These are phyloP conservation scores for Reticulascus tulasneorum DNA, from an alignment of 2,329 filamentous ascomycete species.

Conservation along the genomic window DNA sequence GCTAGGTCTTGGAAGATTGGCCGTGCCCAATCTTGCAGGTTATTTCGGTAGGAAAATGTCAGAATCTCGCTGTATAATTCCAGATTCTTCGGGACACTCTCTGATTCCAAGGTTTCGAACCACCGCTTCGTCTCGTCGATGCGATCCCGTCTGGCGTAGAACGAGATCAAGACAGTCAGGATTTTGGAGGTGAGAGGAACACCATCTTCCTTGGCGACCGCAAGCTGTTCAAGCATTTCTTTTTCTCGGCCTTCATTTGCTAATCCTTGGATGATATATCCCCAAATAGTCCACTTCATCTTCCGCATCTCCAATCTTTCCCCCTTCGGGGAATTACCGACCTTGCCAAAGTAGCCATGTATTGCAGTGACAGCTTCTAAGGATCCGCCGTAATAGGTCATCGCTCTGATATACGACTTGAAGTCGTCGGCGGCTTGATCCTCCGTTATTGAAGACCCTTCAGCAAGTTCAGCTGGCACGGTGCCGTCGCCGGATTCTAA, in stretches of 20 bases:
- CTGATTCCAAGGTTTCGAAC: conserved; percentile 61
- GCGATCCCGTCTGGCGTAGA: conserved; percentile 57
- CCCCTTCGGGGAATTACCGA: neutral
- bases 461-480: too few species aligned
- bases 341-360: conserved; percentile 16
- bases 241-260: conserved; percentile 54
- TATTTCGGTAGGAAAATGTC: conserved; percentile 56
- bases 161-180: conserved; percentile 54
- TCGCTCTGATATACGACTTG: conserved; percentile 40
- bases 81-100: too few species aligned
- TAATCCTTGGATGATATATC: conserved; percentile 56
- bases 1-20: conserved; percentile 52
- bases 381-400: conserved; percentile 52
- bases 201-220: conserved; percentile 45
- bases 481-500: conserved; percentile 8
- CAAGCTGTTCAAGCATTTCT: conserved; percentile 53
- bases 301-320: conserved; percentile 12
- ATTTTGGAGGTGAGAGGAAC: conserved; percentile 40
- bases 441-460: too few species aligned
- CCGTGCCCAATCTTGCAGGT: conserved; percentile 59
- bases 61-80: conserved; percentile 56
- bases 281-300: conserved; percentile 44
- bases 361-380: conserved; percentile 41
- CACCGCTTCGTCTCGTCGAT: conserved; percentile 62
- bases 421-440: conserved; percentile 26